Percentiles rank a stretch among this genome's conserved stretches.
phyloP scores from a whole-genome alignment of 495 filamentous ascomycete genomes.

The Massariosphaeria phaeospora region DNA sequence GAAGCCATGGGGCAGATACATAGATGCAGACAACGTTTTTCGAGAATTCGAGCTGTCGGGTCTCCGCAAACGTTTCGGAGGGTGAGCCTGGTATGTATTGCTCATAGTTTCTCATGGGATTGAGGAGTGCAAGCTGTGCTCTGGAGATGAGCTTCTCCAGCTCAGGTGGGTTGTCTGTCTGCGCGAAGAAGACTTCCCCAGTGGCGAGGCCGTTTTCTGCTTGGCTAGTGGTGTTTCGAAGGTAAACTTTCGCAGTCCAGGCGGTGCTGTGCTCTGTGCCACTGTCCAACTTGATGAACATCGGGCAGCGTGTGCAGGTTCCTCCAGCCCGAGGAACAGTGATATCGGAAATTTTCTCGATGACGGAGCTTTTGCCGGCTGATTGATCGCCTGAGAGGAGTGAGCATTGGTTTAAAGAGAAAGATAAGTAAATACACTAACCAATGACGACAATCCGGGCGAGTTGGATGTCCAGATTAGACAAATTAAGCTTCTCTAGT shows the following conservation, averaged over 20 bases:
- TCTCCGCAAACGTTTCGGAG: not conserved
- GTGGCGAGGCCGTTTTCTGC: conserved; percentile 36
- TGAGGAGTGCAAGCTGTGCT: conserved; percentile 69
- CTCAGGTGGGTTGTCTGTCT: conserved; percentile 42
- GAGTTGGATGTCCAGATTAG: conserved; percentile 49
- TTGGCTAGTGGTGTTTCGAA: conserved; percentile 53
- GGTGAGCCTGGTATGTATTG: conserved; percentile 37
- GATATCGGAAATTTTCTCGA: conserved; percentile 76
- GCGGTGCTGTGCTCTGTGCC: conserved; percentile 39
- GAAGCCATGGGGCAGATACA: conserved; percentile 63
- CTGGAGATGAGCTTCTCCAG: conserved; percentile 58
- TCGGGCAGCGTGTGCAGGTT: conserved; percentile 70
- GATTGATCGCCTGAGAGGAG: conserved; percentile 67
- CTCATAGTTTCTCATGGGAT: conserved; percentile 50
- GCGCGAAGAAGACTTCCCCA: conserved; percentile 44
- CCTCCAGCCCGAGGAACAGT: conserved; percentile 63
- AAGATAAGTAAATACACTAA: not conserved
- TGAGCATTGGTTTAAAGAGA: not conserved
- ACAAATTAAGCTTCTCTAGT: conserved; percentile 35
- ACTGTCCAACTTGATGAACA: conserved; percentile 68
- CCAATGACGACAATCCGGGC: conserved; percentile 53
- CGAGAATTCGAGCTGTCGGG: conserved; percentile 57
- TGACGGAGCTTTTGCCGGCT: conserved; percentile 73
- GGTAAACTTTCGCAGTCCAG: conserved; percentile 60
- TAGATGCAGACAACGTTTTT: conserved; percentile 73